Percentiles rank a stretch among this genome's conserved stretches.
Conservation (phyloP, 1,139 yeast genomes). For the Tardiomyces blankii region DNA sequence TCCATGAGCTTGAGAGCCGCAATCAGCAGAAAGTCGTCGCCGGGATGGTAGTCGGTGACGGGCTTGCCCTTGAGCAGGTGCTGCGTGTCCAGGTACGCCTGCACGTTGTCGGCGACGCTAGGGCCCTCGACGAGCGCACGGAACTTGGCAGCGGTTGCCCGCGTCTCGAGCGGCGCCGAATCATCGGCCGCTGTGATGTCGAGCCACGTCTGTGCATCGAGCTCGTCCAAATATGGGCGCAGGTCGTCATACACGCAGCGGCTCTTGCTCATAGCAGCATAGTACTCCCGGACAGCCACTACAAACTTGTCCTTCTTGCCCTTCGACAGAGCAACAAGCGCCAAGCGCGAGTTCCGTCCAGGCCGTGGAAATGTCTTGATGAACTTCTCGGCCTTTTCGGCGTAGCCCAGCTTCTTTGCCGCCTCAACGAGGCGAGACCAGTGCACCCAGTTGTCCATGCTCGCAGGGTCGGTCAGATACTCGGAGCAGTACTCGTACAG, state of each 20-base stretch:
- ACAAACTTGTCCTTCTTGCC: constrained; percentile 14
- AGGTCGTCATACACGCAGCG: constrained; percentile 31
- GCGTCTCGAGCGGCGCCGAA: neutral
- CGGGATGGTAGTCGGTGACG: constrained; percentile 52
- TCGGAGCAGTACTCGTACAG: constrained; percentile 26
- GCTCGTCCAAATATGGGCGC: constrained; percentile 29
- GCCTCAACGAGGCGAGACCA: constrained; percentile 34
- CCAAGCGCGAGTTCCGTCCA: constrained; percentile 45
- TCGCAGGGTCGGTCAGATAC: constrained; percentile 18
- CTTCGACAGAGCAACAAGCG: constrained; percentile 35
- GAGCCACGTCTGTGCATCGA: constrained; percentile 34
- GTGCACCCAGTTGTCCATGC: constrained; percentile 43
- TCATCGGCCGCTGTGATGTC: constrained; percentile 8
- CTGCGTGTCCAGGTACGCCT: constrained; percentile 27
- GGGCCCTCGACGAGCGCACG: neutral
- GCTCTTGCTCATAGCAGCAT: constrained; percentile 36
- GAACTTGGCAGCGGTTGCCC: neutral
- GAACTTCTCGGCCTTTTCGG: constrained; percentile 21
- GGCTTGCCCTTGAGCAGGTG: constrained; percentile 29
- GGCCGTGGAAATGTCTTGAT: constrained; percentile 24
- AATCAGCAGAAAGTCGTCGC: constrained; percentile 51
- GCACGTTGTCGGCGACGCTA: constrained; percentile 21
- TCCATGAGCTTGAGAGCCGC: constrained; percentile 23
- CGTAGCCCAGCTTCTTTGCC: constrained; percentile 25
- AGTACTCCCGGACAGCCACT: constrained; percentile 32